A percentile compares a stretch with the other conserved stretches of the same genome.
Evolutionary conservation across 306 rosid genomes (phyloP).

Genomic region (Erythrophleum fordii): DNA sequence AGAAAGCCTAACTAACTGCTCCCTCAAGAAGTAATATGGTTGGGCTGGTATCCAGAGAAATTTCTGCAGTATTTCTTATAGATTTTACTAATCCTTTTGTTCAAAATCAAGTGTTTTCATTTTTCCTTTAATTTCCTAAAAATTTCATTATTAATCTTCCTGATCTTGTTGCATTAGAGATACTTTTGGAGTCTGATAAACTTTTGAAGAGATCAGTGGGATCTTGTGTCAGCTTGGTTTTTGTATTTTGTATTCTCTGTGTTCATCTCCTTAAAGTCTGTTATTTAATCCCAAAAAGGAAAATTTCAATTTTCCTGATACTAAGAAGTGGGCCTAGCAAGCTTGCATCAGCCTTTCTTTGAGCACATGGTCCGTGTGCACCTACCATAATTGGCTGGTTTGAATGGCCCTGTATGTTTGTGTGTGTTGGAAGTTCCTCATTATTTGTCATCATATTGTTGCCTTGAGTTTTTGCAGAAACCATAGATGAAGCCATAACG

Average conservation of each 20-base stretch:
- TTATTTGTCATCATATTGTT: background rate
- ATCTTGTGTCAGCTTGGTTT: background rate
- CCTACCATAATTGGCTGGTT: background rate
- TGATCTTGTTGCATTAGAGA: background rate
- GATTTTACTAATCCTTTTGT: background rate
- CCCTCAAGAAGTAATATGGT: background rate
- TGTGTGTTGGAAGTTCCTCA: background rate
- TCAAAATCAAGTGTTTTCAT: background rate
- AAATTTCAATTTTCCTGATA: no score
- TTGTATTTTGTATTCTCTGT: background rate
- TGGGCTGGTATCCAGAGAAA: background rate
- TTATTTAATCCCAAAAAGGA: background rate
- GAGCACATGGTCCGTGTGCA: background rate
- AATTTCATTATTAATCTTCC: background rate
- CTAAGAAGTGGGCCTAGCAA: background rate
- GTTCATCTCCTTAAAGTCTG: no score
- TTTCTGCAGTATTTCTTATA: background rate
- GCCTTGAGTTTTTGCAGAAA: slow-evolving; percentile 6
- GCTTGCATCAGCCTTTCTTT: background rate
- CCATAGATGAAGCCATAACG: slow-evolving; percentile 8
- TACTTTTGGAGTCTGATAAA: background rate
- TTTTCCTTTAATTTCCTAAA: background rate
- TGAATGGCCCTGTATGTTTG: background rate
- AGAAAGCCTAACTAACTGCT: background rate
- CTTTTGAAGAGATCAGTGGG: background rate